A percentile compares a stretch with the other conserved stretches of the same genome.
These are phyloP conservation scores for Mortierella sp. DNA, from an alignment of 371 early-diverging fungal species.

Conservation along the genomic window DNA sequence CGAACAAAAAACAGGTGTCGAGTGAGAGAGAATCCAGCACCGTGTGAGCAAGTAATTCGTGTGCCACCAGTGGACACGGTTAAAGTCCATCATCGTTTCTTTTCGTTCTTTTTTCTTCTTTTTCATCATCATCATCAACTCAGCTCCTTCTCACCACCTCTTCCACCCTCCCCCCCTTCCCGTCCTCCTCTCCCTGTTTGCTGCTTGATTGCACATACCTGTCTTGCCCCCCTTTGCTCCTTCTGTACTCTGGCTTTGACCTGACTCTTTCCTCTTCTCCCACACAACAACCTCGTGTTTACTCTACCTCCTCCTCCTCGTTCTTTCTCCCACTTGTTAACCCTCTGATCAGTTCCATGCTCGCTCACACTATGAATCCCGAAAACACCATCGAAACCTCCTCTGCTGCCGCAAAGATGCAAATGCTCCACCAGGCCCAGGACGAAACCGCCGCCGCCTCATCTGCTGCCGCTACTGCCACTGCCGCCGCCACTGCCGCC, in stretches of 20 bases:
- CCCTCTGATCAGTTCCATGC: conserved; percentile 11
- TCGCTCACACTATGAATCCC: conserved; percentile 39
- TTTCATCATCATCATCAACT: conserved; percentile 13
- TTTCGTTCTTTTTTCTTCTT: conserved; percentile 23
- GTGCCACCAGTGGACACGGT: neutral
- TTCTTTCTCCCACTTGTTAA: neutral
- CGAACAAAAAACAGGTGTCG: neutral
- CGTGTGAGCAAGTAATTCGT: neutral
- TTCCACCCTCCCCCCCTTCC: conserved; percentile 10
- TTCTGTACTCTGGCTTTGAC: conserved; percentile 40
- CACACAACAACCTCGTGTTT: neutral
- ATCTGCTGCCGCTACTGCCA: conserved; percentile 37
- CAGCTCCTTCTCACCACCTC: neutral
- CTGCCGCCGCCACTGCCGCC: conserved; percentile 29
- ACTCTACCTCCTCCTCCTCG: neutral
- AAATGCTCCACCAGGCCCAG: conserved; percentile 47
- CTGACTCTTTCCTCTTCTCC: conserved; percentile 22
- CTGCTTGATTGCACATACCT: conserved; percentile 27
- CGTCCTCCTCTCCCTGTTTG: conserved; percentile 18
- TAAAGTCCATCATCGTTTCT: conserved; percentile 8
- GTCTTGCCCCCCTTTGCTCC: conserved; percentile 27
- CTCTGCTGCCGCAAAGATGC: conserved; percentile 43
- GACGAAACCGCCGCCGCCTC: conserved; percentile 43
- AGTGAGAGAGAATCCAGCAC: conserved; percentile 4
- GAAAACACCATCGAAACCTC: conserved; percentile 26